Conservation (phyloP, 495 filamentous ascomycete species). For the Hapsidospora chrysogenum region DNA sequence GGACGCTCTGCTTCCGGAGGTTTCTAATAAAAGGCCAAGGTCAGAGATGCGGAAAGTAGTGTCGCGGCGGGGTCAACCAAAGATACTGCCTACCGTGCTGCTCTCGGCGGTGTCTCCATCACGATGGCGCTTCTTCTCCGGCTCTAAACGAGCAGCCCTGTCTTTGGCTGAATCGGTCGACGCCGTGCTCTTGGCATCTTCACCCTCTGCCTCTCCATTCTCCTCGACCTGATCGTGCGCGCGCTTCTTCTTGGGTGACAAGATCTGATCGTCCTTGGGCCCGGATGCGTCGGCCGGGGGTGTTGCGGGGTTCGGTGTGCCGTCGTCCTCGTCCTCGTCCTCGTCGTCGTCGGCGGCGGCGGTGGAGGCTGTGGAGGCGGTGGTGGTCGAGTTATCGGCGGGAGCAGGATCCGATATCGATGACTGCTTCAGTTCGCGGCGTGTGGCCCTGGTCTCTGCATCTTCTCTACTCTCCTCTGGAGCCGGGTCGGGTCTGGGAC, state of each 20-base stretch:
- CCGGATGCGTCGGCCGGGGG: background rate
- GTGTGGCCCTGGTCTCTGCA: constrained; percentile 34
- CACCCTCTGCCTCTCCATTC: constrained; percentile 12
- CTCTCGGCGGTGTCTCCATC: background rate
- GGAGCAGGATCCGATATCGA: constrained; percentile 30
- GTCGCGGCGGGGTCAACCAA: background rate
- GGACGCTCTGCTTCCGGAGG: constrained; percentile 3
- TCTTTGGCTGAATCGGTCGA: constrained; percentile 15
- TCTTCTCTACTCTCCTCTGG: constrained; percentile 33
- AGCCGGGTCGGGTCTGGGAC: constrained; percentile 7
- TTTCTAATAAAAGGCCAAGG: background rate
- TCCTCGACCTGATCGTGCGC: constrained; percentile 33
- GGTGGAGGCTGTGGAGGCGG: constrained; percentile 4
- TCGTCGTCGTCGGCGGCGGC: constrained; percentile 9
- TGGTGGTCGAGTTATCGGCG: constrained; percentile 4
- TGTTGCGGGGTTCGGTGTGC: no score
- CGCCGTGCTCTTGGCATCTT: constrained; percentile 14
- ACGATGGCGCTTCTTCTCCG: constrained; percentile 34
- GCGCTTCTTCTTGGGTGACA: constrained; percentile 41
- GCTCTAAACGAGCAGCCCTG: constrained; percentile 28
- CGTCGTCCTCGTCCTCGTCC: constrained; percentile 9
- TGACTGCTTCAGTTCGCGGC: constrained; percentile 37
- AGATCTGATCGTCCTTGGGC: constrained; percentile 18
- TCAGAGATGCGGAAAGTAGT: background rate
- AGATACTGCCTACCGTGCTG: background rate